A percentile compares a stretch with the other conserved stretches of the same genome.
Conservation (phyloP, 2,329 filamentous ascomycete species). For the Trichoderma hamatum region DNA sequence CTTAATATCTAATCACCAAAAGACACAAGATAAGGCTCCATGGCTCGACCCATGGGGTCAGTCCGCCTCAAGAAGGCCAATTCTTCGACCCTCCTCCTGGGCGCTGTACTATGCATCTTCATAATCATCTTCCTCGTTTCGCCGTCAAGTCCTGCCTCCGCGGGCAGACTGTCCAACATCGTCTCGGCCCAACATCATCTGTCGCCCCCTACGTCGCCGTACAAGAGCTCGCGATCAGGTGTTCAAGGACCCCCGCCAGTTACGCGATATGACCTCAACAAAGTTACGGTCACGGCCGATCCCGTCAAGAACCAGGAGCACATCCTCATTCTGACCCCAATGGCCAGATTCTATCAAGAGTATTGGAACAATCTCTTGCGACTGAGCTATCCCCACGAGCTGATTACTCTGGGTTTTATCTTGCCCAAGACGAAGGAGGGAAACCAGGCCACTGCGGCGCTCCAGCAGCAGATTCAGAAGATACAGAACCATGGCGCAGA, state of each 20-base stretch:
- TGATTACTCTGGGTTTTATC: slow-evolving; percentile 95
- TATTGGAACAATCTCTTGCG: slow-evolving; percentile 94
- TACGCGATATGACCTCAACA: slow-evolving; percentile 91
- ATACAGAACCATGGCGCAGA: slow-evolving; percentile 78
- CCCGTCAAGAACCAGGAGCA: slow-evolving; percentile 81
- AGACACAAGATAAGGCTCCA: slow-evolving; percentile 35
- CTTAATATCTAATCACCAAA: not conserved
- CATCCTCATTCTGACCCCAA: slow-evolving; percentile 87
- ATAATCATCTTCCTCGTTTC: slow-evolving; percentile 66
- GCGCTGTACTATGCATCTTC: slow-evolving; percentile 71
- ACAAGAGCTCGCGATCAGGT: slow-evolving; percentile 43
- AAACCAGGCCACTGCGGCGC: slow-evolving; percentile 77
- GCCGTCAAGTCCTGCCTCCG: slow-evolving; percentile 52
- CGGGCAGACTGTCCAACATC: slow-evolving; percentile 50
- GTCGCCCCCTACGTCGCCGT: slow-evolving; percentile 49
- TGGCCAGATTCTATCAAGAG: slow-evolving; percentile 87
- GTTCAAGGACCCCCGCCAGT: slow-evolving; percentile 71
- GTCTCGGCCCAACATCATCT: slow-evolving; percentile 49
- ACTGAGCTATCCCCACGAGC: slow-evolving; percentile 86
- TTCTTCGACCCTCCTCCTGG: slow-evolving; percentile 74
- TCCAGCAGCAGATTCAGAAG: slow-evolving; percentile 83
- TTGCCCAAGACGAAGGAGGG: slow-evolving; percentile 92
- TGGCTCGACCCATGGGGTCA: slow-evolving; percentile 63
- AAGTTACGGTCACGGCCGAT: slow-evolving; percentile 78
- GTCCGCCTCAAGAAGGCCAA: slow-evolving; percentile 79